Base-by-base conservation (phyloP, 2,329 filamentous ascomycete species). In the Coleophoma eucalyptorum region DNA sequence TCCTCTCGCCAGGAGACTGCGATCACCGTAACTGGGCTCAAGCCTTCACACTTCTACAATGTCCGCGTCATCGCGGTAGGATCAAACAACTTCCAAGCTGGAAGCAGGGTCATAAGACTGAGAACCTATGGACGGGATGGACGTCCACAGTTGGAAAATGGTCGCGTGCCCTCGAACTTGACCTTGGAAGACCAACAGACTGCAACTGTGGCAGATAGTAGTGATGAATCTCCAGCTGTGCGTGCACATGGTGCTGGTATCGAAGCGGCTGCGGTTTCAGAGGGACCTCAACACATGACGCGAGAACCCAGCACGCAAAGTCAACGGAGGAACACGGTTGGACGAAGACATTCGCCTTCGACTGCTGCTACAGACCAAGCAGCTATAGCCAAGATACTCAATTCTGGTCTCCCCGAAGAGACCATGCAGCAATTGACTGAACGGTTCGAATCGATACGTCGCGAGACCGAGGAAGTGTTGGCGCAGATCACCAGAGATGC, bases 51-150 rank as follows among this genome's bases (percentile, higher is more conserved):
- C 62, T 95, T 92, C 63, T 97, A 97, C 71, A 95, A 96, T 58
- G 86, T 99, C 26, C 87, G 93, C 53, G 90, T 97, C 49, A 89
- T 97, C 59, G 90, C 93, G 37, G 87, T 97, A 49, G 96, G 93
- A 45, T 83, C 87, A 31, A 90, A 92, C 59, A 95, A 94, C 68
- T 97, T 97, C 62, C 90, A 96, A 65, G 90, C 92, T 1, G 88
- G 90, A 35, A 97, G 94, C 67, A 79, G 84, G 5, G 83, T 95
- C 35, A 85, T 97, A 56, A 87, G 94, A 49, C 76, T 99, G 49
- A 83, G 88, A 60, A 97, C 94, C 43, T 85, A 80, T 67, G 79
- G 74, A 64, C 77, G 73, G 59, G 84, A 86, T 68, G 83, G 82
- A 49, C 78, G 78, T 31, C 83, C 83, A n/a, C 73, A 78, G 37